Conservation (phyloP, 352 stramenopile species). For the Phytophthora palmivora region DNA sequence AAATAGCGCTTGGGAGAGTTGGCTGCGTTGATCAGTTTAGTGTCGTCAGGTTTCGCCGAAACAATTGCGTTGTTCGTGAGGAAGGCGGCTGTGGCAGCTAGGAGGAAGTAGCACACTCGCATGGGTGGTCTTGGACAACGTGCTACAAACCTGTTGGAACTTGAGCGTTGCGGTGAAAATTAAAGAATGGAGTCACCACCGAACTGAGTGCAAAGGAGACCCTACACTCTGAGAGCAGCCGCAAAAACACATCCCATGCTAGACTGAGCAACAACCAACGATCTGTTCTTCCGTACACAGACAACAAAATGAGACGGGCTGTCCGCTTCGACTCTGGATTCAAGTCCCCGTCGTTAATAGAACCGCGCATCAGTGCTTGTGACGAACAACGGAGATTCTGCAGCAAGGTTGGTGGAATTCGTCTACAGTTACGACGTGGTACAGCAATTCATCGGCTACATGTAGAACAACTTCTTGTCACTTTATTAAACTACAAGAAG, state of each 20-base stretch:
- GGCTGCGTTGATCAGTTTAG: neutral
- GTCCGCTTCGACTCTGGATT: neutral
- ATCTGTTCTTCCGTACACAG: neutral
- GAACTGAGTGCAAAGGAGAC: neutral
- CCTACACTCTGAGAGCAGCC: constrained; percentile 16
- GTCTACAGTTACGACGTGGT: too few species aligned
- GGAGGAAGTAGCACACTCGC: constrained; percentile 4
- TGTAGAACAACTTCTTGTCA: too few species aligned
- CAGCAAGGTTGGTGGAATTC: too few species aligned
- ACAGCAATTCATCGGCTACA: too few species aligned
- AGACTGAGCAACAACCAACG: constrained; percentile 1
- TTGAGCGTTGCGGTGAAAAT: constrained; percentile 3
- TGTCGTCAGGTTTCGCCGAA: constrained; percentile 1
- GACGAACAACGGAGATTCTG: too few species aligned
- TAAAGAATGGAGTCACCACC: constrained; percentile 2
- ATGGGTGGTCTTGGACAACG: constrained; percentile 5
- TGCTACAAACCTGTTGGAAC: neutral
- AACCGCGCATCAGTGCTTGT: too few species aligned
- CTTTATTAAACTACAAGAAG: too few species aligned
- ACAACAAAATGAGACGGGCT: constrained; percentile 14
- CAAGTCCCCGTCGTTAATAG: too few species aligned
- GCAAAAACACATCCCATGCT: constrained; percentile 22
- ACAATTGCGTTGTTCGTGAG: neutral
- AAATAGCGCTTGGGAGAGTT: constrained; percentile 6
- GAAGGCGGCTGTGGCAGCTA: neutral